Evolutionary conservation across 768 basidiomycete species (phyloP), one percentile per base, ranked within the genome.

Genomic region (Leccinum aurantiacum): DNA sequence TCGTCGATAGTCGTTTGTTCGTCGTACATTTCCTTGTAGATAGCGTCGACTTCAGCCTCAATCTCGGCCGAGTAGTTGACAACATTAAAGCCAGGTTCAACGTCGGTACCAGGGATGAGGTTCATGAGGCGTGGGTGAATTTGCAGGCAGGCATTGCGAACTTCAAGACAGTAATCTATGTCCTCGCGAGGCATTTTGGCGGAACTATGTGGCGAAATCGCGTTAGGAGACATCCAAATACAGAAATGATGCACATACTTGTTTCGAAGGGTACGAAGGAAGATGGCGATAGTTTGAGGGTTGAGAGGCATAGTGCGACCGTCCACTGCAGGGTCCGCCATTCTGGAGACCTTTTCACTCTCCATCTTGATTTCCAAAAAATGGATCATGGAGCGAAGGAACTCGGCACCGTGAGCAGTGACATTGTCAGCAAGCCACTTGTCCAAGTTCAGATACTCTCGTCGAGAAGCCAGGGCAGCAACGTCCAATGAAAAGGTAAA

Each of bases 21-120:
- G 71, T 94, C 91, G 75, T 98, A 99, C 95, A 99, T 97, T 74
- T 94, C 88, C 74, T 94, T 95, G 81, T 96, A 98, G 72, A 97
- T 95, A 55, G 86, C 82, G 66, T 98, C 97, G 58, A 97, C 95
- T 76, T 98, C 95, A 11, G 85, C 80, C 72, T 97, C 93, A 57
- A 96, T 90, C 67, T 98, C 95, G 52, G 88, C 75, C 6, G 91
- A 81, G 76, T 97, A 98, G 60, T 79, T 87, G 71, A 95, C 86
- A 22, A 97, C 95, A 5, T 86, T 81, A 71, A 96, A 90, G 24
- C 95, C 96, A 22, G 95, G 94, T 71, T 98, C 96, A 24, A 83
- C 81, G 62, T 98, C 95, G 22, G 87, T 83, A 46, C 86, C 87
- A 19, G 97, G 95, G 19, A 84, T 84, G 22, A 99, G 84, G 72